Evolutionary conservation across 2,329 filamentous ascomycete genomes (phyloP), one percentile per base, ranked within the genome.

Genomic region (Pseudogymnoascus sp.): DNA sequence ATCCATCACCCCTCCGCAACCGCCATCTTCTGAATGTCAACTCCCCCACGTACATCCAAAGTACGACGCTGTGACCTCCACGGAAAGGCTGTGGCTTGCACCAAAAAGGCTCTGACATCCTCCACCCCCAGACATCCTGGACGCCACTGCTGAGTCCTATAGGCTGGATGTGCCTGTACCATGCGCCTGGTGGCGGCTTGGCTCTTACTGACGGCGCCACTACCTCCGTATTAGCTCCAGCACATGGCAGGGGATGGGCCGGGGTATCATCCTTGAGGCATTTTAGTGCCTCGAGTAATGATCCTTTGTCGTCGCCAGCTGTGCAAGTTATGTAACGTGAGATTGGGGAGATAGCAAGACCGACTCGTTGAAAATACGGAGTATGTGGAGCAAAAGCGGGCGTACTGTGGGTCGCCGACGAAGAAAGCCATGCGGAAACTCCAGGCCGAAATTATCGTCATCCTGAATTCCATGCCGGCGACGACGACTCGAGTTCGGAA

Each of bases 101-200:
- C 46, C 25, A 53, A 53, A 53, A 53, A 53, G 25, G 25, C 46
- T 53, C 46, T 53, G 25, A 53, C 46, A 53, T 53, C 46, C 46
- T 53, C 46, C 46, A 53, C 23, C 25, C 46, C 23, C 14, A 53
- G 23, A 53, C 44, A 53, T 16, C 46, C 46, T 53, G 8, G 46
- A 53, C 14, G 25, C 46, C 25, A 31, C 25, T 31, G 14, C 23
- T 16, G 8, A 5, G 46, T 31, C 46, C 7, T 53, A 53, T 53
- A 31, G 46, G 46, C 46, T 53, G 4, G 46, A 31, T 4, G n/a
- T 53, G 12, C 5, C 46, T 53, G 14, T 53, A 31, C 46, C 25
- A 53, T 53, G 46, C 14, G 8, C 14, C 23, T 53, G 4, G 7
- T 31, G 25, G 46, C 8, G 46, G 25, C 46, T 53, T 53, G 46